Base-by-base conservation (phyloP, 768 basidiomycete species). In the Tricholoma saponaceum region DNA sequence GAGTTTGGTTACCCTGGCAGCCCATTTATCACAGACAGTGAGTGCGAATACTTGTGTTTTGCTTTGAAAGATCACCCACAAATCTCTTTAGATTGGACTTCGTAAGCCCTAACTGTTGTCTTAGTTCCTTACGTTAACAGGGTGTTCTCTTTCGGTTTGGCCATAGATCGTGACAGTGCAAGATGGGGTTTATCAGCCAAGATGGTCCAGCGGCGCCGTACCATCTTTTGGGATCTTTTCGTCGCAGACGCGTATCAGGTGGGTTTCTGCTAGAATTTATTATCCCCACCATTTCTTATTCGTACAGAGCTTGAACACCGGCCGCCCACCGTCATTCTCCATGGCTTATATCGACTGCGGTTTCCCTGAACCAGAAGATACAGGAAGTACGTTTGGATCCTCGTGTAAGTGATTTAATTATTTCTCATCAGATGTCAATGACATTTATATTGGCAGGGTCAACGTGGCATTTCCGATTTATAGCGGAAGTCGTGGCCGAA, bases 141-240 rank as follows among this genome's bases (percentile, higher is more conserved):
- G 28, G 52, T 54, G 41, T 58, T 37, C 14, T 16, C 9, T 37
- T 35, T 12, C 33, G 20, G 3, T 23, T 25, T 52, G 51, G 25
- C 7, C 59, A 23, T 52, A 85, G 86, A 88, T 67, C 83, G 87
- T 49, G 87, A 89, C 61, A 84, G 84, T 59, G 76, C 76, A 13
- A 71, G 82, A 56, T 89, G 87, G 87, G 80, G 76, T 1, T 70
- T 90, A 20, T 74, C 81, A 3, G 72, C 79, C 2, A 82, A 83
- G 65, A 79, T 84, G 62, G 83, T 90, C 0, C 79, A 87, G 60
- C 73, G 87, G 32, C 79, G 89, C 12, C 80, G 88, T 4, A 73
- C 83, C 33, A 71, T 89, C 8, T 90, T 92, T 70, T 92, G 89
- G 89, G 86, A 90, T 64, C 74, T 90, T 10, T 90, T 89, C 60